Evolutionary conservation across 148 eudicot genomes (phyloP).

Genomic region (Cornus kousa): DNA sequence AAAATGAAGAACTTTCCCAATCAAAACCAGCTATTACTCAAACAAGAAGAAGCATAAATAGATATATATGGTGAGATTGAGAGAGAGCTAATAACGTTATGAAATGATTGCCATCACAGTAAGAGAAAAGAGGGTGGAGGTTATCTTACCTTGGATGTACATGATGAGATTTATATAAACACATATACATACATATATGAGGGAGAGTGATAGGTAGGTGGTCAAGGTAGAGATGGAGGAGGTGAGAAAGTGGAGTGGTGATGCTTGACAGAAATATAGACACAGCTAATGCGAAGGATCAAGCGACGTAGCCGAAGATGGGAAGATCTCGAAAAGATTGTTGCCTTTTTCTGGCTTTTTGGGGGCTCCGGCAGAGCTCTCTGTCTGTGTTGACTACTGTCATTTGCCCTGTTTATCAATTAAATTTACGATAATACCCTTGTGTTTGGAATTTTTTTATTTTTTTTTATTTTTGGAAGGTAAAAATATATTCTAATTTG

Average conservation of each 20-base stretch:
- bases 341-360: conserved; percentile 19
- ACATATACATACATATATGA: background rate
- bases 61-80: background rate
- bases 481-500: too few relatives aligned
- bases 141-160: background rate
- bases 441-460: too few relatives aligned
- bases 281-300: background rate
- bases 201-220: background rate
- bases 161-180: background rate
- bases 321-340: conserved; percentile 13
- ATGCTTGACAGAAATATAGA: background rate
- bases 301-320: background rate
- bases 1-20: background rate
- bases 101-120: background rate
- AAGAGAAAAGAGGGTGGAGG: background rate
- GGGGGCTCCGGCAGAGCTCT: background rate
- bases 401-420: too few relatives aligned
- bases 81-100: background rate
- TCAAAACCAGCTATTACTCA: background rate
- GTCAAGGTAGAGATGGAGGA: background rate
- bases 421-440: too few relatives aligned
- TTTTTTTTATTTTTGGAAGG: too few relatives aligned
- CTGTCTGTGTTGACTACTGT: background rate
- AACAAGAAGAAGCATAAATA: background rate
- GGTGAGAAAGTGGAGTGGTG: background rate